Percentiles rank a stretch among this genome's conserved stretches.
Evolutionary conservation across 2,329 filamentous ascomycete species (phyloP).

Genomic region (Ophidiomyces ophidiicola): DNA sequence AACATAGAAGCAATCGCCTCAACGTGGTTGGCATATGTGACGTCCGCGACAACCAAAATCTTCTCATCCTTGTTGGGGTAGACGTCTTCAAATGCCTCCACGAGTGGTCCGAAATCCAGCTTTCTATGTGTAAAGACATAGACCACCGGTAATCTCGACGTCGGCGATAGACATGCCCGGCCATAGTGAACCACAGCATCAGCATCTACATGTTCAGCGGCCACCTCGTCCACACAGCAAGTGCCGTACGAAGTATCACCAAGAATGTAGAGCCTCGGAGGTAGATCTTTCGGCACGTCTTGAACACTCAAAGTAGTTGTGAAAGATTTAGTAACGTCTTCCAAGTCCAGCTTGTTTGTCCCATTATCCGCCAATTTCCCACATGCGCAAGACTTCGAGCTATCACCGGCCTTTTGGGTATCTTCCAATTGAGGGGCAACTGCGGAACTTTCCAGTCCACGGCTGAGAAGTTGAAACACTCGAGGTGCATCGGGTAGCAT

Average conservation of each 20-base stretch:
- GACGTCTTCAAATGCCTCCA: constrained; percentile 52
- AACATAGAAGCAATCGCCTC: constrained; percentile 45
- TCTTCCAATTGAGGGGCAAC: constrained; percentile 4
- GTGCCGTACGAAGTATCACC: constrained; percentile 94
- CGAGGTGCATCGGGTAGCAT: constrained; percentile 80
- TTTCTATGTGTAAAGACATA: constrained; percentile 73
- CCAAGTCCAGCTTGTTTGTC: constrained; percentile 16
- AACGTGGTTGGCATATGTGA: constrained; percentile 72
- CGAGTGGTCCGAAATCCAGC: constrained; percentile 50
- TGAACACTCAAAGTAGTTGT: constrained; percentile 15
- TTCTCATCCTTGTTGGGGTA: constrained; percentile 54
- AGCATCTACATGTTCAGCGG: constrained; percentile 82
- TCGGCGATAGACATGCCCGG: constrained; percentile 80
- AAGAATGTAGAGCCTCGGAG: constrained; percentile 59
- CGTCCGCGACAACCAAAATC: constrained; percentile 74
- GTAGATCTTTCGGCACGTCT: constrained; percentile 11
- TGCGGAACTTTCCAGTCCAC: constrained; percentile 35
- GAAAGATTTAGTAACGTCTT: constrained; percentile 10
- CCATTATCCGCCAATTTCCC: constrained; percentile 13
- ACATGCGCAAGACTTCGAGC: constrained; percentile 10
- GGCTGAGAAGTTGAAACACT: constrained; percentile 56
- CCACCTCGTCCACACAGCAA: constrained; percentile 94
- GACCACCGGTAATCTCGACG: constrained; percentile 72
- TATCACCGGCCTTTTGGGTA: constrained; percentile 8
- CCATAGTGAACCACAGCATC: constrained; percentile 93